Base-by-base conservation (phyloP, 352 stramenopile species). In the Pythium dissimile region DNA sequence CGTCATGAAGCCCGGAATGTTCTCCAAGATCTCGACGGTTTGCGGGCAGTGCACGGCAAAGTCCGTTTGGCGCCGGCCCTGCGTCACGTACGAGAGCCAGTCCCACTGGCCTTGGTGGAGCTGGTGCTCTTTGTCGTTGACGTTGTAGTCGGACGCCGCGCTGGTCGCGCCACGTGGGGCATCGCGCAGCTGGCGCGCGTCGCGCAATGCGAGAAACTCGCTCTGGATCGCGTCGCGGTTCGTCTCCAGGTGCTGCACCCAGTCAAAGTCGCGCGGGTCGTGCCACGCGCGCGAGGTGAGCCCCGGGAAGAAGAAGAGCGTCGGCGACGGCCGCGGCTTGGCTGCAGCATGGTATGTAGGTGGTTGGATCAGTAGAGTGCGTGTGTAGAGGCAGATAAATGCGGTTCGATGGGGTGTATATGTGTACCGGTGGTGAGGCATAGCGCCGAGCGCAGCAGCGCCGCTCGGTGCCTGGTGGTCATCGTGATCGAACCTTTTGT, bases 81-180 rank as follows among this genome's bases (percentile, higher is more conserved):
- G 81, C 16, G 79, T 86, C 52, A 94, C 77, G 54, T 89, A 90
- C 59, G 79, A 87, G 57, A 91, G 72, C 96, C 96, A 99, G 77
- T 99, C 91, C 96, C 96, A 99, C 45, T 89, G 61, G 13, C 89
- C 88, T 49, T 82, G 44, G 64, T 92, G 82, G 59, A 92, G 66
- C 62, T 86, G 69, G 28, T 92, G 80, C 55, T 92, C 80, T 47
- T 88, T 80, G 62, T 86, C 78, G 43, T 75, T 75, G 15, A 81
- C 64, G 11, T 84, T 79, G 58, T 92, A 89, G 61, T 92, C 77
- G 4, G 64, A 75, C 16, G 41, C 26, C 9, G 41, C 27, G 20
- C 2, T 20, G 11, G 21, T 26, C 13, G 30, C 60, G 10, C 42
- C 41, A 11, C 43, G 27, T 26, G 23, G 27, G 1, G 39, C 28